A percentile compares a stretch with the other conserved stretches of the same genome.
Conservation (phyloP, 495 filamentous ascomycete genomes). For the Tuber aestivum region DNA sequence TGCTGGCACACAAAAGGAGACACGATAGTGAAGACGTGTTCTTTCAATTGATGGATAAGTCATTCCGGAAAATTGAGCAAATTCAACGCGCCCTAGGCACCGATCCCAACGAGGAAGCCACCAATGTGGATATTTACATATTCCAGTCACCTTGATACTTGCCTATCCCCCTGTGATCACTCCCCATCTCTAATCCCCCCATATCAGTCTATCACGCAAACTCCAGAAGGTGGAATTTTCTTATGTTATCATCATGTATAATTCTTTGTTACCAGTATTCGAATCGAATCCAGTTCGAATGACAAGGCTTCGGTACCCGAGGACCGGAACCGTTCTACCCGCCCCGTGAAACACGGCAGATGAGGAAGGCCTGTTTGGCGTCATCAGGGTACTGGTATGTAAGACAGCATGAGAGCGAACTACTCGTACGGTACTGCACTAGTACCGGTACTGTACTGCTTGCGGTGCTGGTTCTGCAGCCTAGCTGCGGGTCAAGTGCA, state of each 20-base stretch:
- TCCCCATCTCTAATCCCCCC: not conserved
- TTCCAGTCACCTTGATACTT: not conserved
- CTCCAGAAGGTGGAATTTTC: not conserved
- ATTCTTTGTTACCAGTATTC: not conserved
- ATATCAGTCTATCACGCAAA: not conserved
- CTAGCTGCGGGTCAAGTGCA: not conserved
- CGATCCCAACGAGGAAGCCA: not conserved
- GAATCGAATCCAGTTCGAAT: not conserved
- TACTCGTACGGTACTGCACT: no score
- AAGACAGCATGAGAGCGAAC: conserved; percentile 13
- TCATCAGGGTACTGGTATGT: conserved; percentile 22
- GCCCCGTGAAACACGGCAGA: conserved; percentile 28
- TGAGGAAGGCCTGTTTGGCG: not conserved
- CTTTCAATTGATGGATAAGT: conserved; percentile 64
- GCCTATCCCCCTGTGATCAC: not conserved
- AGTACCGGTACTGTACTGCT: not conserved
- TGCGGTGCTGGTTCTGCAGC: not conserved
- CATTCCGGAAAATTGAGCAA: conserved; percentile 22
- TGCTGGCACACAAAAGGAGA: conserved; percentile 76
- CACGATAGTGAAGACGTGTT: conserved; percentile 76
- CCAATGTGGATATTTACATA: conserved; percentile 3
- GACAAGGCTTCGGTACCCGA: not conserved
- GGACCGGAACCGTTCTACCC: conserved; percentile 5
- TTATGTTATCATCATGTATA: conserved; percentile 1
- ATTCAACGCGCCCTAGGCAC: conserved; percentile 6